These are phyloP conservation scores for Blumeria hordei DNA, from an alignment of 2,329 filamentous ascomycete species.

Conservation along the genomic window DNA sequence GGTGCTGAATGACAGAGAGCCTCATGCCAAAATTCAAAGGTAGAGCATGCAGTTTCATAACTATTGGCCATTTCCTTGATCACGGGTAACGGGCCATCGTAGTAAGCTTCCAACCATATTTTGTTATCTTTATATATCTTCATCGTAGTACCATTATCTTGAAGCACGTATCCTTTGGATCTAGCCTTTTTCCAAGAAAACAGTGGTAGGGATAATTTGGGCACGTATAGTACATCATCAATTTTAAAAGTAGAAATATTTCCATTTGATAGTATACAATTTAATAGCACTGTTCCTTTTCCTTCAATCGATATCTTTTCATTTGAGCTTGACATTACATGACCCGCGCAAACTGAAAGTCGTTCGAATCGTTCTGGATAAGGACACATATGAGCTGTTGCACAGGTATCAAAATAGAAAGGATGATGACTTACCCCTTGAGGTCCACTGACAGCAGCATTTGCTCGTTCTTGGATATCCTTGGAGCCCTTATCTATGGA, in stretches of 20 bases:
- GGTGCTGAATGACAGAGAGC: not conserved
- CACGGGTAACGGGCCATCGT: not conserved
- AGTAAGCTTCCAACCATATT: not conserved
- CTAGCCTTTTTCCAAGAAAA: not conserved
- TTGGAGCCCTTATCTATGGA: not conserved
- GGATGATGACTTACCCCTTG: not conserved
- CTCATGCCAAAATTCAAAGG: not conserved
- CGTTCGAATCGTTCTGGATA: not conserved
- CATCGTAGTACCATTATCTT: not conserved
- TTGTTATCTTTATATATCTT: not conserved
- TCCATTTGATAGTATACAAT: not conserved
- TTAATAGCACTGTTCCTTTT: not conserved
- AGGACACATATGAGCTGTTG: not conserved
- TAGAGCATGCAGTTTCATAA: not conserved
- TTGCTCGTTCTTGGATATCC: not conserved
- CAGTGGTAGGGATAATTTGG: not conserved
- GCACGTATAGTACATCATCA: not conserved
- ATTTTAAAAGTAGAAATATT: not conserved
- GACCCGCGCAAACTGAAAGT: not conserved
- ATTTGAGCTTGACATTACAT: not conserved
- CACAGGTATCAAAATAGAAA: not conserved
- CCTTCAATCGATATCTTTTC: not conserved
- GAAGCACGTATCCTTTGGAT: not conserved
- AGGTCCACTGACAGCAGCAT: too few relatives aligned
- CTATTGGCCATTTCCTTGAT: not conserved